Conservation (phyloP, 2,329 filamentous ascomycete genomes). For the Chaetomiaceae sp. region DNA sequence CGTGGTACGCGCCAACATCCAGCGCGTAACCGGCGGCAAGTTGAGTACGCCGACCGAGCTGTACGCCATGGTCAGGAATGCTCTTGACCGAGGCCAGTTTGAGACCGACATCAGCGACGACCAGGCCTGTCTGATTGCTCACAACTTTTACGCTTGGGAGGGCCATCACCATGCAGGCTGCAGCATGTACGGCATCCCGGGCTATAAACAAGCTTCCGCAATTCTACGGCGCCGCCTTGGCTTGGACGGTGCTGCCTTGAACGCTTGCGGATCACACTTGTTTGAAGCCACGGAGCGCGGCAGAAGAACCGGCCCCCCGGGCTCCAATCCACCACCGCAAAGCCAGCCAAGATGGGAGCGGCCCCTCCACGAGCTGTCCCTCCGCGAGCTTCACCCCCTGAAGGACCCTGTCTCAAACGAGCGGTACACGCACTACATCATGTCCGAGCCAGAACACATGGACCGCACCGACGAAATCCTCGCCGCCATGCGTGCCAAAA, state of each 20-base stretch:
- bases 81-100: neutral
- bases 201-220: neutral
- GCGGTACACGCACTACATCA: too few species aligned
- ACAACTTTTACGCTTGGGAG: neutral
- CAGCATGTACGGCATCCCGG: neutral
- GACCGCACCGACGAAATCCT: neutral
- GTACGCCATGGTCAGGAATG: neutral
- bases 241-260: neutral
- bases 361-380: too few species aligned
- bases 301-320: too few species aligned
- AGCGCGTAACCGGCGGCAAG: neutral
- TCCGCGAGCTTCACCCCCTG: too few species aligned
- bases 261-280: neutral
- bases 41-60: conserved; percentile 3
- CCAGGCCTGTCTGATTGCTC: neutral
- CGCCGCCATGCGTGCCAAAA: neutral
- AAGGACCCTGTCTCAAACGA: too few species aligned
- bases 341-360: too few species aligned
- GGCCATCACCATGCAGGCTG: neutral
- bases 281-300: neutral
- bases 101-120: neutral
- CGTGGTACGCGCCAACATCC: conserved; percentile 6
- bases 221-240: conserved; percentile 2
- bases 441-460: neutral
- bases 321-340: too few species aligned